Evolutionary conservation across 1,284 basidiomycete species (phyloP).

Genomic region (Golubevia sp.): DNA sequence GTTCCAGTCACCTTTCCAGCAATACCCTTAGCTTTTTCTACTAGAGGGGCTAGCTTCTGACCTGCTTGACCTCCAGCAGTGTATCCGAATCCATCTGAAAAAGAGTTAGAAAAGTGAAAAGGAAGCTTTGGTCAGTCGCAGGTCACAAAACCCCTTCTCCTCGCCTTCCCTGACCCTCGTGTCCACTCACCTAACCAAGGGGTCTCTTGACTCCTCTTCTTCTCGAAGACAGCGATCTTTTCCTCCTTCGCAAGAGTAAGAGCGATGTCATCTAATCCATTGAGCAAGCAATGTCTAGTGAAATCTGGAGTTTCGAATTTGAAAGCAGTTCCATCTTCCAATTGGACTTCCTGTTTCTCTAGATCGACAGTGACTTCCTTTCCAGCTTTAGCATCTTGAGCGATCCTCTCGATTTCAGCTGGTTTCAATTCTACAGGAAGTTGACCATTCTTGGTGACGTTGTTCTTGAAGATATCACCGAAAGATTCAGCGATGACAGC

Average conservation of each 20-base stretch:
- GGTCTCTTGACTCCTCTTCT: conserved; percentile 25
- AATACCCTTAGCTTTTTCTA: conserved; percentile 23
- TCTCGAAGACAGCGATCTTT: conserved; percentile 36
- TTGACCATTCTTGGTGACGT: conserved; percentile 55
- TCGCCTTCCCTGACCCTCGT: no score
- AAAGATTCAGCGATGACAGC: conserved; percentile 49
- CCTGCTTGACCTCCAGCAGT: conserved; percentile 10
- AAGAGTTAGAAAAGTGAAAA: neutral
- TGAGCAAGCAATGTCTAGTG: conserved; percentile 48
- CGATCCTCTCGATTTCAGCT: conserved; percentile 37
- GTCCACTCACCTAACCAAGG: conserved; percentile 41
- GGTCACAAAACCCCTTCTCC: neutral
- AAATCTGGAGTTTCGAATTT: conserved; percentile 44
- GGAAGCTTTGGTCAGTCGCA: neutral
- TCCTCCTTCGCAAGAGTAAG: conserved; percentile 49
- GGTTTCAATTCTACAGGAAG: conserved; percentile 36
- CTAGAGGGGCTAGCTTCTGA: conserved; percentile 17
- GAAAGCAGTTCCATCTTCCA: conserved; percentile 31
- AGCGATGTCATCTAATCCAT: conserved; percentile 54
- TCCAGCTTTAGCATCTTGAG: conserved; percentile 43
- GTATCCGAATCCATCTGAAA: conserved; percentile 38
- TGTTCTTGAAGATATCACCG: conserved; percentile 55
- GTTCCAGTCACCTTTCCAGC: conserved; percentile 26
- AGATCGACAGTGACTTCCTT: conserved; percentile 49
- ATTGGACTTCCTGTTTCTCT: conserved; percentile 38